Base-by-base conservation (phyloP, 768 basidiomycete species). In the Boletus insuetus region DNA sequence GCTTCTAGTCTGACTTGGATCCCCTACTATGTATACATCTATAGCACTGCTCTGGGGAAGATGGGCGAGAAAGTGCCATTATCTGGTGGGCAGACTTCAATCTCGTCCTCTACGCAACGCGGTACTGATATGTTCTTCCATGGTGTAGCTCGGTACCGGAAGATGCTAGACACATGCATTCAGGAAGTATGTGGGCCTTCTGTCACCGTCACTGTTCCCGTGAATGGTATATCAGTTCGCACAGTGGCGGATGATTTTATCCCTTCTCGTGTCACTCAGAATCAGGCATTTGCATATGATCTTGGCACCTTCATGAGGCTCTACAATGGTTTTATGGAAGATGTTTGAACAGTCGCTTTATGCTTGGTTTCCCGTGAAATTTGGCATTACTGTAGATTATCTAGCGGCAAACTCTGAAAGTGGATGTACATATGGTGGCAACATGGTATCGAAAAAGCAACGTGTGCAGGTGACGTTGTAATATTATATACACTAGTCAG, bases 61-160 rank as follows among this genome's bases (percentile, higher is more conserved):
- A 77, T 89, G 56, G 87, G 86, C 0, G 80, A 85, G 61, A 81
- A 83, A 17, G 77, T 88, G 40, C 87, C 87, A 24, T 73, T 90
- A 51, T 84, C 87, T 4, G 77, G 78, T 77, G 56, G 58, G 76
- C 22, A 44, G 14, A 34, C 4, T 38, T 70, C 9, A 7, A 45
- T 47, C 40, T 26, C 9, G 34, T 31, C 14, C n/a, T n/a, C 46
- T 12, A 24, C 19, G 29, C 40, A 32, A 37, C 24, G 7, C 17
- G 43, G 20, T 43, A 13, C 29, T 29, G 31, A 46, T 24, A 55
- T 20, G 6, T 42, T 1, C 12, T 11, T 34, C 37, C 46, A 34
- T 22, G 29, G n/a, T 50, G 24, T 41, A 66, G 65, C 55, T 47
- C 59, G 65, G 11, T 66, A 66, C 54, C 57, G 55, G 9, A 61